phyloP scores from a whole-genome alignment of 2,329 filamentous ascomycete species.

The Blumeriella jaapii region DNA sequence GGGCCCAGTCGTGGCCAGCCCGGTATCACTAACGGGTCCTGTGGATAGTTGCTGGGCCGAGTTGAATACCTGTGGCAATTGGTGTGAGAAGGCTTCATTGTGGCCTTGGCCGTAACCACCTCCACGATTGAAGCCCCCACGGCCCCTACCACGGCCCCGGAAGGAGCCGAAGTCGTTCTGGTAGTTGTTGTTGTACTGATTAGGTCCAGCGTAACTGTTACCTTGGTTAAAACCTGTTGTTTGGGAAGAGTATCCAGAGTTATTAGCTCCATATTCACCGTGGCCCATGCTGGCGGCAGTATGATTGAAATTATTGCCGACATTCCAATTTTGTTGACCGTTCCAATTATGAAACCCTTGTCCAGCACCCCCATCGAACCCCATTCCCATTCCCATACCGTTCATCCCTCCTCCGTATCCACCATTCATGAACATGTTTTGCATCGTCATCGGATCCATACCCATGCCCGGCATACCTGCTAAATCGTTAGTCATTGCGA shows the following conservation, averaged over 20 bases:
- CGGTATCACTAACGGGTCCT: conserved; percentile 23
- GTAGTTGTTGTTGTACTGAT: conserved; percentile 72
- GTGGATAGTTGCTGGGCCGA: conserved; percentile 19
- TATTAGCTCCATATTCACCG: conserved; percentile 72
- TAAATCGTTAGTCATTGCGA: conserved; percentile 8
- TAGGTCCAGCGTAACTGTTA: conserved; percentile 64
- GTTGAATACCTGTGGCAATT: conserved; percentile 23
- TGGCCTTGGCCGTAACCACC: conserved; percentile 23
- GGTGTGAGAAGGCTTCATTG: conserved; percentile 24
- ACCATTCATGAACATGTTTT: conserved; percentile 70
- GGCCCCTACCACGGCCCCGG: conserved; percentile 29
- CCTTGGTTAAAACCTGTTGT: conserved; percentile 67
- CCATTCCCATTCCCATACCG: conserved; percentile 68
- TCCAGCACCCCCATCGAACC: conserved; percentile 49
- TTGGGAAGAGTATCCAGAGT: conserved; percentile 51
- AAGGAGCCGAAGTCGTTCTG: conserved; percentile 47
- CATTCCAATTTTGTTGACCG: conserved; percentile 72
- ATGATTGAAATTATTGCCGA: conserved; percentile 79
- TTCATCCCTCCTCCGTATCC: conserved; percentile 65
- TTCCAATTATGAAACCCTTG: conserved; percentile 66
- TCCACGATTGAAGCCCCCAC: conserved; percentile 25
- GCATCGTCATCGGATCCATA: conserved; percentile 72
- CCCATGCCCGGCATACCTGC: conserved; percentile 49
- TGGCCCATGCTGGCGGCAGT: conserved; percentile 67
- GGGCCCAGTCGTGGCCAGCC: conserved; percentile 22